phyloP scores from a whole-genome alignment of 805 yeast species.

The Cyberlindnera samutprakarnensis region DNA sequence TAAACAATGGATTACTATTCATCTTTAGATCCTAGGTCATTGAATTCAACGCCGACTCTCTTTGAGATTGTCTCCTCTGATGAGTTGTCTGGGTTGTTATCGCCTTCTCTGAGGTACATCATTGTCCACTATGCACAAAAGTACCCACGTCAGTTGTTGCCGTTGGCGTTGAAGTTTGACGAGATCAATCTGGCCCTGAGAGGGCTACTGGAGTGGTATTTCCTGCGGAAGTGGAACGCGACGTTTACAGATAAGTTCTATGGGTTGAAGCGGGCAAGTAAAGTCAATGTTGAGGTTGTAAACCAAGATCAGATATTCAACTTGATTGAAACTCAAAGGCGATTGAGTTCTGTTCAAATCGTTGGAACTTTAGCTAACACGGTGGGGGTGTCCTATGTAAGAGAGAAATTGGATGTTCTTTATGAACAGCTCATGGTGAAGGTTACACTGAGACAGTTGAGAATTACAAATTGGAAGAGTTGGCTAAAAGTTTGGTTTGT shows the following conservation, averaged over 20 bases:
- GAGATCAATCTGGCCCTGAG: conserved; percentile 59
- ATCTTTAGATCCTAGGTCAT: conserved; percentile 65
- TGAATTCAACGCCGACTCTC: conserved; percentile 76
- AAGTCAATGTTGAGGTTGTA: conserved; percentile 26
- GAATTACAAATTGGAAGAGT: conserved; percentile 12
- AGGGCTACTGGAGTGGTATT: conserved; percentile 63
- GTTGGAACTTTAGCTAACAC: conserved; percentile 48
- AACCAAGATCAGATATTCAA: conserved; percentile 22
- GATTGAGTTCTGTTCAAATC: conserved; percentile 47
- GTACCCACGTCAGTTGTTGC: conserved; percentile 62
- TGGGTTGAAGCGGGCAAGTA: conserved; percentile 61
- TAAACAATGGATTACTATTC: conserved; percentile 68
- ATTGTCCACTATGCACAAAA: conserved; percentile 73
- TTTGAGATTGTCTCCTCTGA: conserved; percentile 81
- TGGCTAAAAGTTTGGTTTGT: conserved; percentile 35
- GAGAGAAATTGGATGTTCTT: conserved; percentile 56
- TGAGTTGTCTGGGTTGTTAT: conserved; percentile 67
- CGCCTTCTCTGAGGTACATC: conserved; percentile 78
- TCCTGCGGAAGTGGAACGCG: conserved; percentile 67
- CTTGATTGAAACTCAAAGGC: conserved; percentile 40
- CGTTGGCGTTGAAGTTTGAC: conserved; percentile 63
- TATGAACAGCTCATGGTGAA: conserved; percentile 60
- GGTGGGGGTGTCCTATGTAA: conserved; percentile 60
- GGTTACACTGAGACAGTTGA: conserved; percentile 41
- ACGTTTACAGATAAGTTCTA: conserved; percentile 89